phyloP scores from a whole-genome alignment of 2,329 filamentous ascomycete species.

The Neocucurbitaria cava region DNA sequence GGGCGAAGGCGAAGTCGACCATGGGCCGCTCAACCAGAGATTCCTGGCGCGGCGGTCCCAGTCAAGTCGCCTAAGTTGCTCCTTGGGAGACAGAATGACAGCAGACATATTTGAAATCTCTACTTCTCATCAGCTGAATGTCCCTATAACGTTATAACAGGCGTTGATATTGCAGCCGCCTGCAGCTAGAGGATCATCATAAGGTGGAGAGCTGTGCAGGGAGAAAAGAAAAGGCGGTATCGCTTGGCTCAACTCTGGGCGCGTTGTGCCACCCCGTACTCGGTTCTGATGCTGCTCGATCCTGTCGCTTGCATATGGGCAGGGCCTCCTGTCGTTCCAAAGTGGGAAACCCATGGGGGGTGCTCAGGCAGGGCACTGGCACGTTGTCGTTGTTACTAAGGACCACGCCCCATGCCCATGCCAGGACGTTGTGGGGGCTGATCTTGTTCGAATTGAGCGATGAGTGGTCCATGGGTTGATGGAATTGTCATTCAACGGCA shows the following conservation, averaged over 20 bases:
- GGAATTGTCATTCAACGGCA: constrained; percentile 1
- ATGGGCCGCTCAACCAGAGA: constrained; percentile 12
- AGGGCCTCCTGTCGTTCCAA: constrained; percentile 3
- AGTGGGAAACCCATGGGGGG: not conserved
- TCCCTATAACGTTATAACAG: constrained; percentile 3
- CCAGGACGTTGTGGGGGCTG: constrained; percentile 10
- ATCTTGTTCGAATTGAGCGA: constrained; percentile 4
- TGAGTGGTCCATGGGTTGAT: not conserved
- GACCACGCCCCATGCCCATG: constrained; percentile 7
- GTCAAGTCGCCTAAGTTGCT: constrained; percentile 16
- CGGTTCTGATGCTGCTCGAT: constrained; percentile 10
- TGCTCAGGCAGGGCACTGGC: not conserved
- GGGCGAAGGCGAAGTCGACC: constrained; percentile 11
- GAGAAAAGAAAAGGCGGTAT: constrained; percentile 1
- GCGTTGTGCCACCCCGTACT: constrained; percentile 5
- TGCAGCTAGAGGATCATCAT: constrained; percentile 12
- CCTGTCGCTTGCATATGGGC: constrained; percentile 7
- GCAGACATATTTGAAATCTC: constrained; percentile 15
- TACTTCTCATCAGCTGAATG: constrained; percentile 11
- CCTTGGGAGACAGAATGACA: constrained; percentile 6
- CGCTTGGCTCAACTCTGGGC: constrained; percentile 9
- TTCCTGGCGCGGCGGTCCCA: constrained; percentile 10
- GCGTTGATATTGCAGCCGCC: constrained; percentile 14
- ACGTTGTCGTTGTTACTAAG: constrained; percentile 12
- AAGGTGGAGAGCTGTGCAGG: constrained; percentile 6